A percentile compares a stretch with the other conserved stretches of the same genome.
Conservation (phyloP, 257 asterid species). For the Fraxinus quadrangulata region DNA sequence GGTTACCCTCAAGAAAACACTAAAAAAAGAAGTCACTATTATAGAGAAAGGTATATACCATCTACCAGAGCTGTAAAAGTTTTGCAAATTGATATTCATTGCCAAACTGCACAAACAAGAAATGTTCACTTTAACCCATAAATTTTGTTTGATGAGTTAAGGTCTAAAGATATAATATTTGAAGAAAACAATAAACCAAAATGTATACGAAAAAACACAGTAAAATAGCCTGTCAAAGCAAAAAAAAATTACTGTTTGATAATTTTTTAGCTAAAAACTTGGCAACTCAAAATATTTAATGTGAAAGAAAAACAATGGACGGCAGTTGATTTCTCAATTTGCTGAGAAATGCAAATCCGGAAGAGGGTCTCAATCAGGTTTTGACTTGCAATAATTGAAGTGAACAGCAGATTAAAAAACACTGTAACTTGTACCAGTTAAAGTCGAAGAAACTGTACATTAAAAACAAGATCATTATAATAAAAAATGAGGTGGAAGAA, state of each 20-base stretch:
- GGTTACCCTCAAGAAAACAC: slow-evolving; percentile 41
- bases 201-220: not conserved
- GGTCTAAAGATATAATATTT: not conserved
- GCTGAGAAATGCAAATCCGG: slow-evolving; percentile 19
- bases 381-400: slow-evolving; percentile 38
- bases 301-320: not conserved
- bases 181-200: not conserved
- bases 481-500: slow-evolving; percentile 9
- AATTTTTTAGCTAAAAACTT: too few relatives aligned
- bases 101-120: slow-evolving; percentile 12
- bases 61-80: slow-evolving; percentile 33
- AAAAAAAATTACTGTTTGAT: not conserved
- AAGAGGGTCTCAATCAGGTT: slow-evolving; percentile 19
- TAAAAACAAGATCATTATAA: not conserved
- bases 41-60: slow-evolving; percentile 58
- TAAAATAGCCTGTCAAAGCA: not conserved
- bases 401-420: slow-evolving; percentile 16
- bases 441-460: slow-evolving; percentile 2
- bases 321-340: slow-evolving; percentile 27
- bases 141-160: not conserved
- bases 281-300: not conserved
- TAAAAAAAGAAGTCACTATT: slow-evolving; percentile 38
- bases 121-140: slow-evolving; percentile 16
- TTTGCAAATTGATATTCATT: slow-evolving; percentile 27
- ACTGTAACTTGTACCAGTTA: not conserved